Base-by-base conservation (phyloP, 129 eudicot species). In the Flaveria sonorensis region DNA sequence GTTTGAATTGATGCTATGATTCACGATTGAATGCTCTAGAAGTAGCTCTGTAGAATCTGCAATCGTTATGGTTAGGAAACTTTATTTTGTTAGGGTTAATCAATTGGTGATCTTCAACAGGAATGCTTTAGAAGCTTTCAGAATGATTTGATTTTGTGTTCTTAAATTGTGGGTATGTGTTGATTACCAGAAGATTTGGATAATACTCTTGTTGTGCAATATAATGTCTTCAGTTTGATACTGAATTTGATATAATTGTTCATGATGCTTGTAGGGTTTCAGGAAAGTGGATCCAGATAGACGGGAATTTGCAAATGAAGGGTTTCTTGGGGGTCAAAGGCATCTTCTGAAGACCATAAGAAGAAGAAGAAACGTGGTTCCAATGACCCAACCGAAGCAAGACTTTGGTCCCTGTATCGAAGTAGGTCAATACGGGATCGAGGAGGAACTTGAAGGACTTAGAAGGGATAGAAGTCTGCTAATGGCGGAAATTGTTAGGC, bases 291-390 rank as follows among this genome's bases (percentile, higher is more conserved):
- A 93, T 81, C 97, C 98, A 4, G 98, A 93, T 63, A 82, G 88
- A 74, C 90, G 96, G 92, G 98, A 92, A 67, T 92, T 92, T 21
- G 98, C 98, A 2, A 92, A 90, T 71, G 92, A 90, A 79, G 94
- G 98, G 46, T 93, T 93, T 72, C 83, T 93, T 7, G 96, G 91
- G 32, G 98, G 98, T 6, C 98, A 93, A 48, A 90, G 89, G 85
- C 97, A 93, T 86, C 89, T 93, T 8, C 70, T 93, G 71, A 93
- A 88, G 78, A 90, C 89, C 4, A 93, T 93, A 74, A 84, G 85
- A 60, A 81, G 98, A 85, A 81, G 92, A 76, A 81, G 98, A 73
- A 89, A 90, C 46, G 78, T 83, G 21, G 42, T 73, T 6, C 88
- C 76, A 75, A 50, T 68, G 50, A 79, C 77, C 10, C 92, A 80